phyloP scores from a whole-genome alignment of 78 protist species.

The Tieghemostelium lacteum region DNA sequence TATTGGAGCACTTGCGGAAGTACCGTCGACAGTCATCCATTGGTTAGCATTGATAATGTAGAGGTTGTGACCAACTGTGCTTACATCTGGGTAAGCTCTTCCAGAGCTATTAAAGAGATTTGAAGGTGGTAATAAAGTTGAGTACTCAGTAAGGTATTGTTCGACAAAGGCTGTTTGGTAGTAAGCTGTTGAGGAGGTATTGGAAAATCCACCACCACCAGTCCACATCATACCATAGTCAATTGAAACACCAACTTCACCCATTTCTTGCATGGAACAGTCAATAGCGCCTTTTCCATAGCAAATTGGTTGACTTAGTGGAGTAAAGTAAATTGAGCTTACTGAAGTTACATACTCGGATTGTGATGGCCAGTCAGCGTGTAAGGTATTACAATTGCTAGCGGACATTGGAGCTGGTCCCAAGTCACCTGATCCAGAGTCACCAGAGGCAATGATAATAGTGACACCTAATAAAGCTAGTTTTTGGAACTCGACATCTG shows the following conservation, averaged over 20 bases:
- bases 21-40: conserved; percentile 53
- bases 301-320: neutral
- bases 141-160: conserved; percentile 37
- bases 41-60: conserved; percentile 47
- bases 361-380: conserved; percentile 54
- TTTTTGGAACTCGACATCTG: conserved; percentile 67
- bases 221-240: conserved; percentile 72
- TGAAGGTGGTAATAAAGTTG: conserved; percentile 8
- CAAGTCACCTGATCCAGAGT: neutral
- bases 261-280: neutral
- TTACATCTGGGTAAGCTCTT: conserved; percentile 90
- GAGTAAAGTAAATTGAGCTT: conserved; percentile 33
- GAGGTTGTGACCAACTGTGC: conserved; percentile 71
- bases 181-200: conserved; percentile 33
- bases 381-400: neutral
- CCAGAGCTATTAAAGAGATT: conserved; percentile 73
- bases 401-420: conserved; percentile 23
- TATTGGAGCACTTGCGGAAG: conserved; percentile 61
- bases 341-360: conserved; percentile 80
- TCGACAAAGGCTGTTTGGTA: conserved; percentile 77
- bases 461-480: conserved; percentile 65
- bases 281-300: neutral
- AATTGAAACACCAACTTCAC: conserved; percentile 61
- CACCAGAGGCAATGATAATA: conserved; percentile 77
- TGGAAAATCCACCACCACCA: conserved; percentile 88